Base-by-base conservation (phyloP, 768 basidiomycete species). In the Russula dissimulans region DNA sequence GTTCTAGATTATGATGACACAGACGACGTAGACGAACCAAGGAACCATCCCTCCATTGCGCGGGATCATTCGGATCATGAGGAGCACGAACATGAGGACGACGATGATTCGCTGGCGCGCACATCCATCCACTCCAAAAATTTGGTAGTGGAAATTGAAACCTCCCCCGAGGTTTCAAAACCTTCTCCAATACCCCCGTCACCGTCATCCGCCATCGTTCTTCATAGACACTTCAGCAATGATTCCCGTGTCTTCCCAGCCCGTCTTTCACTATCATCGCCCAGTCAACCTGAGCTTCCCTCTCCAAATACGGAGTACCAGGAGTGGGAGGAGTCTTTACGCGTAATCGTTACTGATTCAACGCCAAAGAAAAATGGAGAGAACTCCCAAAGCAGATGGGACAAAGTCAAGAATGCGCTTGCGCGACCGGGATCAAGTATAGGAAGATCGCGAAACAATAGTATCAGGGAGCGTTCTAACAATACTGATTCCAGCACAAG, bases 381-480 rank as follows among this genome's bases (percentile, higher is more conserved):
- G 50, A 74, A 74, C 14, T 73, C 79, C 15, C 77, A 79, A 44
- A 81, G 78, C 62, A 74, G 83, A 38, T 91, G 88, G 89, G 82
- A 87, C 62, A 87, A 82, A 69, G 75, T 91, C 54, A 86, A 86
- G 66, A 79, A 75, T 56, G 80, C 85, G 0, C 82, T 92, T 65
- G 78, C 79, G 39, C 77, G 87, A 62, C 81, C 83, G 31, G 80
- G 78, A 39, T 89, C 89, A 45, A 79, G 78, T 54, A 78, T 73
- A 54, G 89, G 89, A 8, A 81, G 88, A 66, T 90, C 89, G 54
- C 84, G 90, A 43, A 84, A 86, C 43, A 90, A 91, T 67, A 89
- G 87, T 68, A 80, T 89, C 57, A 78, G 78, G 45, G 79, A 80
- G 48, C 82, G 86, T 51, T 83, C 86, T 59, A 75, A 85, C 69